Base-by-base conservation (phyloP, 768 basidiomycete genomes). In the Candolleomyces eurysporus region DNA sequence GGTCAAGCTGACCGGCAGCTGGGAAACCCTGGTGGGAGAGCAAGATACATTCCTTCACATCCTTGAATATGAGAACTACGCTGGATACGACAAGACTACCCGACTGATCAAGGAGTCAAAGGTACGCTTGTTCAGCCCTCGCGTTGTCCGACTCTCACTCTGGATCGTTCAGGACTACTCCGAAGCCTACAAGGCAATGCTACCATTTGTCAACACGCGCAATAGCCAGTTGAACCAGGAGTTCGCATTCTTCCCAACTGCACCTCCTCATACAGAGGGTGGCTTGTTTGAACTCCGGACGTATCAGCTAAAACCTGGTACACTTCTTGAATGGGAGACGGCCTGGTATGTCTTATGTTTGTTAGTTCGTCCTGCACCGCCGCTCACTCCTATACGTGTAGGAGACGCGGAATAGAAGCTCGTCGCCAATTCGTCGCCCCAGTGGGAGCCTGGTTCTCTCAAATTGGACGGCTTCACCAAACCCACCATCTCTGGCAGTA, bases 401-500 rank as follows among this genome's bases (percentile, higher is more conserved):
- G 94, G 96, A 86, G 95, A 63, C 84, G 82, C 71, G 97, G 97
- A 11, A 92, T 99, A 52, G 96, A 98, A 70, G 97, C 97, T 11
- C 87, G 97, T 55, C 83, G 89, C 63, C 87, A 90, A 72, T 91
- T 91, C 69, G 89, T 96, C 58, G 84, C 85, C 60, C 96, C 92
- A 48, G 84, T 92, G 13, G 94, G 92, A 31, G 91, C 91, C 2
- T 94, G 92, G 92, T 96, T 92, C 76, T 90, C 91, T 59, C 92
- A 93, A 73, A 80, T 92, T 51, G 92, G 92, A 57, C 82, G 89
- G 52, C 78, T 93, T 59, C 90, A 93, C 69, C 84, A 92, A 66
- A 96, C 97, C 9, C 92, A 98, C 71, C 96, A 98, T 76, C 84
- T 98, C 77, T 98, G 96, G 96, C 96, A 98, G 75, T 96, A 96